Conservation (phyloP, 768 basidiomycete species). For the Leccinum obscurum region DNA sequence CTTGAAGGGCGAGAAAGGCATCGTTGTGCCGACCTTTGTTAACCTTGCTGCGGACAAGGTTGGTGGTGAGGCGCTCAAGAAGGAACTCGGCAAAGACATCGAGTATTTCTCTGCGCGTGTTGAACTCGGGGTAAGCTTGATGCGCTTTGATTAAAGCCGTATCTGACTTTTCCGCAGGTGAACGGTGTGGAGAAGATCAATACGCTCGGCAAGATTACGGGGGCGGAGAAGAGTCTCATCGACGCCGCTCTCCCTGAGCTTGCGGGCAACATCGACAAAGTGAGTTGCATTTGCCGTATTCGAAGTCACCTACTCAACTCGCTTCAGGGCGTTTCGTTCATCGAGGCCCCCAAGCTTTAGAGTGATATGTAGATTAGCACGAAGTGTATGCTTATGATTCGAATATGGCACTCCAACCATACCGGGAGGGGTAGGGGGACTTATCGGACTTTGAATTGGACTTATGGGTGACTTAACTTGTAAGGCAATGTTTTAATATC, state of each 20-base stretch:
- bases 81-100: conserved; percentile 73
- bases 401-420: no score
- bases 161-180: conserved; percentile 43
- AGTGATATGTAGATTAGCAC: background rate
- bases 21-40: conserved; percentile 84
- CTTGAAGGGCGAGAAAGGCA: conserved; percentile 83
- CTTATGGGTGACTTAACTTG: no score
- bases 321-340: conserved; percentile 27
- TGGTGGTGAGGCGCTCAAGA: conserved; percentile 70
- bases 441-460: no score
- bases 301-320: background rate
- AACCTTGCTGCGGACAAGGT: conserved; percentile 68
- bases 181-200: conserved; percentile 82
- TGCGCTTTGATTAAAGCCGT: background rate
- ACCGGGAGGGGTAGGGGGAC: no score
- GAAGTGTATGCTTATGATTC: conserved; percentile 11
- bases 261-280: conserved; percentile 67
- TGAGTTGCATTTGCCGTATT: conserved; percentile 30
- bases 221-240: conserved; percentile 74
- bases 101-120: conserved; percentile 90
- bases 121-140: conserved; percentile 72
- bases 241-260: conserved; percentile 83
- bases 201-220: conserved; percentile 73
- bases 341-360: conserved; percentile 31
- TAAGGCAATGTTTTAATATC: no score